Percentiles rank a stretch among this genome's conserved stretches.
phyloP scores from a whole-genome alignment of 2,329 filamentous ascomycete species.

The Neonectria ditissima region DNA sequence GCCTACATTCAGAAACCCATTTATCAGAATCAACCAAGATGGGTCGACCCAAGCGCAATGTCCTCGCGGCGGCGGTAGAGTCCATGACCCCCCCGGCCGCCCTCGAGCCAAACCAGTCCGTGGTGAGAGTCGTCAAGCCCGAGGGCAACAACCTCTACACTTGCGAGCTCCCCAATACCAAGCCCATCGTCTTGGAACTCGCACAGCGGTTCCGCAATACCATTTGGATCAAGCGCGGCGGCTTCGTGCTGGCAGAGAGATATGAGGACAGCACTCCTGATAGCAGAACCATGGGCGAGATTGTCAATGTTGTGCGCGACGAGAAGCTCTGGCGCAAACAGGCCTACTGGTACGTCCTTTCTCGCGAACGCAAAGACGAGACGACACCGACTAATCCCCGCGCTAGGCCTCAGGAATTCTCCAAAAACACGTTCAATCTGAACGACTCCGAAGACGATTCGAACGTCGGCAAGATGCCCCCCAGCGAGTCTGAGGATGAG shows the following conservation, averaged over 20 bases:
- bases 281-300: slow-evolving; percentile 87
- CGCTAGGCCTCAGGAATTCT: slow-evolving; percentile 82
- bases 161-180: slow-evolving; percentile 76
- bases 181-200: slow-evolving; percentile 81
- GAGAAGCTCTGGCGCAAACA: slow-evolving; percentile 94
- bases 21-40: slow-evolving; percentile 36
- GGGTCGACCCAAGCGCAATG: slow-evolving; percentile 72
- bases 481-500: slow-evolving; percentile 82
- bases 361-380: not conserved
- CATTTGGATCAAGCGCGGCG: slow-evolving; percentile 91
- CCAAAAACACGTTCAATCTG: slow-evolving; percentile 71
- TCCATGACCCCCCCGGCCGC: slow-evolving; percentile 68
- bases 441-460: slow-evolving; percentile 82
- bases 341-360: slow-evolving; percentile 77
- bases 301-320: slow-evolving; percentile 91
- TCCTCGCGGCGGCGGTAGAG: slow-evolving; percentile 83
- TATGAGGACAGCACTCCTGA: slow-evolving; percentile 73
- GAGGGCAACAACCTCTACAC: slow-evolving; percentile 92
- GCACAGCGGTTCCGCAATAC: slow-evolving; percentile 88
- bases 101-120: slow-evolving; percentile 71
- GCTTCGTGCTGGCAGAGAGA: slow-evolving; percentile 84
- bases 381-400: slow-evolving; percentile 35
- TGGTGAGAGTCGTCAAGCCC: slow-evolving; percentile 83
- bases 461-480: slow-evolving; percentile 85
- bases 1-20: not conserved